Evolutionary conservation across 768 basidiomycete genomes (phyloP).

Genomic region (Cystofilobasidium ferigula): DNA sequence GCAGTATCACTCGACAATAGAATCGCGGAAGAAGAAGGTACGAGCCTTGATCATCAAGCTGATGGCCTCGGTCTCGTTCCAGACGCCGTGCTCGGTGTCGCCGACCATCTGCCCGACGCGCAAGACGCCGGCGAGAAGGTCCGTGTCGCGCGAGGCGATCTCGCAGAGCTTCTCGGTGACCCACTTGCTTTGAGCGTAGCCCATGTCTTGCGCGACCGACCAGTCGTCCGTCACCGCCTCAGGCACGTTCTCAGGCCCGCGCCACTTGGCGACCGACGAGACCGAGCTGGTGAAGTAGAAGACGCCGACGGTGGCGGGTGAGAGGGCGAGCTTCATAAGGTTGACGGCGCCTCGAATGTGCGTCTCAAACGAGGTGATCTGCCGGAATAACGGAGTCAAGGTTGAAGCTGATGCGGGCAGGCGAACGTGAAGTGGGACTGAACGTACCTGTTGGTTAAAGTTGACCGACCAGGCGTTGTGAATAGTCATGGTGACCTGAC

Average conservation of each 20-base stretch:
- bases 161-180: conserved; percentile 47
- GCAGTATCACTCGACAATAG: neutral
- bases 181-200: conserved; percentile 46
- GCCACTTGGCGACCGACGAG: conserved; percentile 31
- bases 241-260: conserved; percentile 5
- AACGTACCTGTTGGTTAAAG: conserved; percentile 40
- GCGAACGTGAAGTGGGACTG: neutral
- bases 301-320: conserved; percentile 37
- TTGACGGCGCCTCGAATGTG: conserved; percentile 46
- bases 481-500: conserved; percentile 43
- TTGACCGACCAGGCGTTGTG: conserved; percentile 54
- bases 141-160: conserved; percentile 37
- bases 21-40: neutral
- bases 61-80: conserved; percentile 48
- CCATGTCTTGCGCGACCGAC: conserved; percentile 23
- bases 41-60: conserved; percentile 16
- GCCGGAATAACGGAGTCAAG: conserved; percentile 30
- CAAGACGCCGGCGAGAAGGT: conserved; percentile 39
- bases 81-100: conserved; percentile 45
- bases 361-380: conserved; percentile 46
- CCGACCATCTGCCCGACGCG: conserved; percentile 53
- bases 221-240: conserved; percentile 16
- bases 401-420: neutral
- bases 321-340: conserved; percentile 45
- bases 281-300: conserved; percentile 51